Conservation (phyloP, 805 yeast genomes). For the Blastobotrys americana region DNA sequence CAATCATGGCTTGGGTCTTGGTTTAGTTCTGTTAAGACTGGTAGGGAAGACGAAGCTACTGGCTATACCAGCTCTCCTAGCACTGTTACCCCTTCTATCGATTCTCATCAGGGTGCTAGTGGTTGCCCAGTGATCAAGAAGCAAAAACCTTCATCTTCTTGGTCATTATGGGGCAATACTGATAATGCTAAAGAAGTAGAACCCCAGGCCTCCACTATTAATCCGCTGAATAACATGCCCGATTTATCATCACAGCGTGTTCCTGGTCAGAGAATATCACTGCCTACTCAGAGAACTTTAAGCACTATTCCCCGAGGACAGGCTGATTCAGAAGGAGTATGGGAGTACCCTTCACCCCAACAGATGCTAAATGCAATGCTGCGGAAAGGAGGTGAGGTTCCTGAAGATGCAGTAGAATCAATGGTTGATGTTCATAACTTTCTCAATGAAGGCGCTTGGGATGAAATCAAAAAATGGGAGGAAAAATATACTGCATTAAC, state of each 20-base stretch:
- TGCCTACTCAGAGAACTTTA: constrained; percentile 77
- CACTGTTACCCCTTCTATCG: too few species aligned
- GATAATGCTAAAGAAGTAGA: too few species aligned
- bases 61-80: neutral
- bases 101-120: neutral
- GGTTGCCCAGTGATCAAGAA: neutral
- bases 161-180: neutral
- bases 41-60: neutral
- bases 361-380: constrained; percentile 98
- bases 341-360: constrained; percentile 99
- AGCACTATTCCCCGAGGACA: constrained; percentile 86
- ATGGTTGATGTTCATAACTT: constrained; percentile 98
- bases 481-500: constrained; percentile 51
- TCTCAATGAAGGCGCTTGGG: constrained; percentile 96
- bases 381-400: constrained; percentile 86
- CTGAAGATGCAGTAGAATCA: constrained; percentile 90
- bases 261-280: constrained; percentile 70
- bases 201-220: constrained; percentile 33
- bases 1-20: neutral
- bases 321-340: constrained; percentile 55
- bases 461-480: constrained; percentile 90
- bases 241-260: constrained; percentile 55
- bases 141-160: neutral
- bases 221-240: constrained; percentile 91
- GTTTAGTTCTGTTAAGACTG: too few species aligned